phyloP scores from a whole-genome alignment of 176 grass and related monocot species.

The Oryza officinalis region DNA sequence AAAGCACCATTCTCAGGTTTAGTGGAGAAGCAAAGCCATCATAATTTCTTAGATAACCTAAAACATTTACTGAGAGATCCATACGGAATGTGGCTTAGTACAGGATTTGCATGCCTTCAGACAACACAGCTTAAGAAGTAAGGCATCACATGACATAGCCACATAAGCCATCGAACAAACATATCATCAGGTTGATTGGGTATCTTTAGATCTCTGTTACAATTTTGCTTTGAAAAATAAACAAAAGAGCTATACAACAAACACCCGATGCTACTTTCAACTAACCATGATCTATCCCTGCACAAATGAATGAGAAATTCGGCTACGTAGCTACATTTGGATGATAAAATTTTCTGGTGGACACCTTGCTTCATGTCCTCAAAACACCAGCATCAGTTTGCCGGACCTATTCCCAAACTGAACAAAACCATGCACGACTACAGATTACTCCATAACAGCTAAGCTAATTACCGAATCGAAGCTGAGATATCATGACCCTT shows the following conservation, averaged over 20 bases:
- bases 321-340: not conserved
- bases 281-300: not conserved
- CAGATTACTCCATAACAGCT: not conserved
- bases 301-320: not conserved
- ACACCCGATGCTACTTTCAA: not conserved
- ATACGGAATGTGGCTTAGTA: not conserved
- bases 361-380: not conserved
- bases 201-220: not conserved
- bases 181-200: not conserved
- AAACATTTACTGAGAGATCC: not conserved
- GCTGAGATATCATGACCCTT: not conserved
- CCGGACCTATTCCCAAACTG: not conserved
- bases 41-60: conserved; percentile 3
- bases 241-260: not conserved
- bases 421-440: not conserved
- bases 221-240: not conserved
- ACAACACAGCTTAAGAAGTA: not conserved
- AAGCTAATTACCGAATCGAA: not conserved
- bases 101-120: not conserved
- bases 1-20: conserved; percentile 20
- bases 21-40: conserved; percentile 1
- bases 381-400: not conserved
- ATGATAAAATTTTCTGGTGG: not conserved
- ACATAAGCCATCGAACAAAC: not conserved
- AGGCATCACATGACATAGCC: not conserved